A percentile compares a stretch with the other conserved stretches of the same genome.
Conservation (phyloP, 129 eudicot species). For the Smallanthus sonchifolius region DNA sequence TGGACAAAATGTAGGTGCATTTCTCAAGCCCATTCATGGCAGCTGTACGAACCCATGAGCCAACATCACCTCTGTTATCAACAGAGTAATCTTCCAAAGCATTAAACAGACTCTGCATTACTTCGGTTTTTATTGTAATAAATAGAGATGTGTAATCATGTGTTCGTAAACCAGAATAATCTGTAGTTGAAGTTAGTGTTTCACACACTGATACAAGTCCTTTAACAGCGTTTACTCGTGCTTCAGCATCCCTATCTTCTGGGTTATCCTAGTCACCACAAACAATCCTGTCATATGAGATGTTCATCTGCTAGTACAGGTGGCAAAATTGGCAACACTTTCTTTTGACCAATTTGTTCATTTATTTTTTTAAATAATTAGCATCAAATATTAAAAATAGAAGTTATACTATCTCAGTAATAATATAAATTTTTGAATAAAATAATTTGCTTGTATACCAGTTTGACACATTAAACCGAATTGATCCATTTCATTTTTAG, state of each 20-base stretch:
- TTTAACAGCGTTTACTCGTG: conserved; percentile 86
- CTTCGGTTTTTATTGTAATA: conserved; percentile 61
- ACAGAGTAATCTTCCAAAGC: conserved; percentile 97
- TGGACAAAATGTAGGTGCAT: conserved; percentile 69
- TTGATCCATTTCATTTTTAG: background rate
- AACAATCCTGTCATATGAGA: conserved; percentile 9
- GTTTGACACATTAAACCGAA: background rate
- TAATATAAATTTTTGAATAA: background rate
- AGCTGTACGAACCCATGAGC: conserved; percentile 99
- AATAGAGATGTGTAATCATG: conserved; percentile 39
- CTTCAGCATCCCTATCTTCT: conserved; percentile 97
- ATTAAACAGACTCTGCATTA: conserved; percentile 64
- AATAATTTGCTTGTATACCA: background rate
- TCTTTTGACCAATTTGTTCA: background rate
- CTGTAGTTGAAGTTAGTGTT: conserved; percentile 48
- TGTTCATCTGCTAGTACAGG: background rate
- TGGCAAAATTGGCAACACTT: background rate
- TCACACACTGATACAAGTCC: conserved; percentile 85
- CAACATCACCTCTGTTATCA: conserved; percentile 97
- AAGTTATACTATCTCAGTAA: background rate
- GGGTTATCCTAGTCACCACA: conserved; percentile 63
- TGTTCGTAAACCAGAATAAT: conserved; percentile 28
- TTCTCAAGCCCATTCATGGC: conserved; percentile 90
- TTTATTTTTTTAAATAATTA: background rate
- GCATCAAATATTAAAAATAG: background rate